A percentile compares a stretch with the other conserved stretches of the same genome.
Evolutionary conservation across 805 yeast species (phyloP).

Genomic region (Barnettozyma populi): DNA sequence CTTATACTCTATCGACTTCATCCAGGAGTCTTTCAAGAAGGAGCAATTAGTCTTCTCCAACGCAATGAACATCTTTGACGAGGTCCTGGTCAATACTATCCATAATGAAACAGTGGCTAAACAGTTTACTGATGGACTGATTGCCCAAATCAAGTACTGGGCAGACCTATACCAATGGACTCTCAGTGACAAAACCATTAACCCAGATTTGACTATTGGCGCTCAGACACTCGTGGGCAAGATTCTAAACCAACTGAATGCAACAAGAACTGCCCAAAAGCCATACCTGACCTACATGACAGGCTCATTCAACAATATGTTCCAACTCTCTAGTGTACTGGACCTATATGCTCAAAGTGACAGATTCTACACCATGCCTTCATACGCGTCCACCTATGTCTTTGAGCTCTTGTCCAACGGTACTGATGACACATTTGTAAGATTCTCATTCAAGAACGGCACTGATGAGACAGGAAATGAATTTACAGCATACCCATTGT

Average conservation of each 20-base stretch:
- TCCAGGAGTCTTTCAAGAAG: conserved; percentile 20
- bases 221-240: conserved; percentile 37
- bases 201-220: conserved; percentile 33
- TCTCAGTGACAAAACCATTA: conserved; percentile 24
- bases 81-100: conserved; percentile 34
- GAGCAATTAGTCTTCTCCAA: conserved; percentile 33
- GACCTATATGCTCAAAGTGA: conserved; percentile 30
- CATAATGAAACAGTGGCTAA: conserved; percentile 36
- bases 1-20: conserved; percentile 25
- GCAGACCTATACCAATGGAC: conserved; percentile 38
- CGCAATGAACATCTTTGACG: conserved; percentile 37
- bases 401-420: conserved; percentile 35
- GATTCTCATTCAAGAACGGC: conserved; percentile 43
- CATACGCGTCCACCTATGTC: conserved; percentile 41
- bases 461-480: conserved; percentile 29
- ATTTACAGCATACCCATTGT: conserved; percentile 33
- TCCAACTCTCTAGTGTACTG: conserved; percentile 33
- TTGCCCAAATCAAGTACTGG: conserved; percentile 29
- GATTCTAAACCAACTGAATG: conserved; percentile 30
- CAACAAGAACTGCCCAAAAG: conserved; percentile 29
- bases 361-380: conserved; percentile 41
- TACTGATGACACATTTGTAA: conserved; percentile 28
- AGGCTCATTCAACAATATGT: conserved; percentile 42
- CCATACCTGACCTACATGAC: conserved; percentile 39
- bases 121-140: conserved; percentile 28